Evolutionary conservation across 257 asterid genomes (phyloP).

Genomic region (Gardenia jasminoides): DNA sequence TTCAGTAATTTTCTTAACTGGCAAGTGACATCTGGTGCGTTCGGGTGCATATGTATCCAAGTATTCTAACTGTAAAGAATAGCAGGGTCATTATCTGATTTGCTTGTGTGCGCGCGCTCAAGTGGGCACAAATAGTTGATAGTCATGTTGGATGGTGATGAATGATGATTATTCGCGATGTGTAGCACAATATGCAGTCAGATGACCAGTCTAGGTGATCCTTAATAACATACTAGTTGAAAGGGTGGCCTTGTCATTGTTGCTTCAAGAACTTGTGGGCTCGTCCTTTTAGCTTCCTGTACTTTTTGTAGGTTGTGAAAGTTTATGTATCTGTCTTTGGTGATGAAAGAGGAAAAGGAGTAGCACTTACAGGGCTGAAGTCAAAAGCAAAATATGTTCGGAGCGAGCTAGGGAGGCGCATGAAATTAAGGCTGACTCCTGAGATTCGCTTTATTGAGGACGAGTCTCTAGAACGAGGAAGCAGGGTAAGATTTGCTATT

Average conservation of each 20-base stretch:
- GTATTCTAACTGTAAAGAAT: too few species aligned
- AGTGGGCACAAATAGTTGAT: neutral
- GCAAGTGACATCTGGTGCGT: too few species aligned
- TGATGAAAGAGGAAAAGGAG: slow-evolving; percentile 96
- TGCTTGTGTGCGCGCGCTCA: neutral
- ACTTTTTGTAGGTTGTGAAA: slow-evolving; percentile 70
- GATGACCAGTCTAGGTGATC: neutral
- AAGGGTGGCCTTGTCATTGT: too few species aligned
- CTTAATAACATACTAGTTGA: neutral
- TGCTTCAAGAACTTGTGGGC: slow-evolving; percentile 8
- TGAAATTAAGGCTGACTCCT: slow-evolving; percentile 95
- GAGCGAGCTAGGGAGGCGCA: slow-evolving; percentile 79
- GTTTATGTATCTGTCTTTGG: slow-evolving; percentile 96
- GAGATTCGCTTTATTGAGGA: slow-evolving; percentile 95
- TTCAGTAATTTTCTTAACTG: too few species aligned
- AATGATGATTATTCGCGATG: neutral
- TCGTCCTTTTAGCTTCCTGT: neutral
- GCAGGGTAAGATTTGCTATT: slow-evolving; percentile 67
- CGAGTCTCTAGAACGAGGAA: slow-evolving; percentile 91
- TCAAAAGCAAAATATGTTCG: slow-evolving; percentile 93
- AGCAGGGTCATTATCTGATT: neutral
- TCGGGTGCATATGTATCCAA: too few species aligned
- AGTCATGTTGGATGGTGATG: neutral
- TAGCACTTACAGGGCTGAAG: slow-evolving; percentile 87
- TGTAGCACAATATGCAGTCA: neutral